A percentile compares a stretch with the other conserved stretches of the same genome.
These are phyloP conservation scores for Beauveria bassiana DNA, from an alignment of 2,329 filamentous ascomycete genomes.

Conservation along the genomic window DNA sequence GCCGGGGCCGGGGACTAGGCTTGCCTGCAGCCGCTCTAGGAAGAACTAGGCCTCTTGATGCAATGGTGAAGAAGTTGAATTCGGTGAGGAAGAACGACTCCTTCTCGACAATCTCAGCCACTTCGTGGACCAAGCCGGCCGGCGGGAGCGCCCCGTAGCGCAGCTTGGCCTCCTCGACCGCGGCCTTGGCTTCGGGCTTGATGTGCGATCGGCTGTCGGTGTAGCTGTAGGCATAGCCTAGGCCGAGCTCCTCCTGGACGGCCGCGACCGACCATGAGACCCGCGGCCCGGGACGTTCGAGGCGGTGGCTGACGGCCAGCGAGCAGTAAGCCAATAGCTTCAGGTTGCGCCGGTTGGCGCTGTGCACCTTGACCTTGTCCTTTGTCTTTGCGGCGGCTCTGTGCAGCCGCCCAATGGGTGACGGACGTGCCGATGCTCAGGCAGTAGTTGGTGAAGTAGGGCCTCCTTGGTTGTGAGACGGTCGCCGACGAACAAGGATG, in stretches of 20 bases:
- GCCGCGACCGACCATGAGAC: neutral
- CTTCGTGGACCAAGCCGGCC: neutral
- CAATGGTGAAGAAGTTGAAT: conserved; percentile 5
- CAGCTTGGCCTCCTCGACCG: neutral
- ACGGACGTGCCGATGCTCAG: conserved; percentile 16
- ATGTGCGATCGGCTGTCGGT: neutral
- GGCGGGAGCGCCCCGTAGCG: neutral
- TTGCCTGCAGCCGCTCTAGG: neutral
- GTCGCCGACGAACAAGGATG: conserved; percentile 18
- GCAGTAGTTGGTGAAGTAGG: conserved; percentile 18
- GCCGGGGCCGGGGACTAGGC: too few relatives aligned
- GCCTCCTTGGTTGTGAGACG: conserved; percentile 14
- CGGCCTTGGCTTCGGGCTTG: neutral
- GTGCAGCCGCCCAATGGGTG: conserved; percentile 15
- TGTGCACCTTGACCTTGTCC: conserved; percentile 7
- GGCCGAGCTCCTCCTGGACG: neutral
- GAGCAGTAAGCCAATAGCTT: neutral
- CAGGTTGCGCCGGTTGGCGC: conserved; percentile 14
- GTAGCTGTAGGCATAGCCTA: neutral
- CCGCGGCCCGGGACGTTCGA: neutral
- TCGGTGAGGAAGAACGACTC: neutral
- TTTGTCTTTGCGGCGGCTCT: conserved; percentile 10
- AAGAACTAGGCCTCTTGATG: neutral
- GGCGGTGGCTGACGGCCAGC: neutral
- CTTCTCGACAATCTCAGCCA: neutral